Base-by-base conservation (phyloP, 129 eudicot species). In the Oenanthe sinensis region DNA sequence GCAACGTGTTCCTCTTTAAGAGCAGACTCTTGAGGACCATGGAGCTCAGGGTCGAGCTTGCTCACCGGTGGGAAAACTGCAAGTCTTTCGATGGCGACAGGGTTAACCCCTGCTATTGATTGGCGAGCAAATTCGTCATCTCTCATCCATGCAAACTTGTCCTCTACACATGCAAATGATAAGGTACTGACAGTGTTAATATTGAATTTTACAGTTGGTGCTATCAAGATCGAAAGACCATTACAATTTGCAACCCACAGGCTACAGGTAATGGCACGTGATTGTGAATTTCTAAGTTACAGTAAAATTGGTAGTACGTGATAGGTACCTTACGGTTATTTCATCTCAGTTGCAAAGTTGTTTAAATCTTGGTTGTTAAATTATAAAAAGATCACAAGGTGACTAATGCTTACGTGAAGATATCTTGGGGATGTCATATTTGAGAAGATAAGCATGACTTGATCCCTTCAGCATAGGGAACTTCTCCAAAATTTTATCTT, bases 41-140 rank as follows among this genome's bases (percentile, higher is more conserved):
- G 83, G 77, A 82, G 81, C 71, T 85, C 96, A 50, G 93, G 93
- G 81, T 92, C 97, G n/a, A 96, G 96, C 67, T 82, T 87, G 83
- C 97, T 92, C 37, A 82, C 85, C 0, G 99, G 99, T 8, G 99
- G 99, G 81, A 90, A 96, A 47, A 62, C 84, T 42, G 77, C 76
- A 54, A 96, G 94, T 85, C 87, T 89, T 88, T 92, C 97, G 15
- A 96, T 96, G 84, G 76, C 89, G 5, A 86, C 92, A 2, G 99
- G 99, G 83, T 96, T 96, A 44, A 96, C 91, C 71, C 99, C 99
- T 4, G 99, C 97, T 70, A 96, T 75, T 75, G 92, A 83, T 84
- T 96, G 97, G 28, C 99, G 88, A 14, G 91, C 97, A 86, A 96
- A 96, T 89, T 96, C 99, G 71, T 96, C 99, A 58, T 96, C 99